Percentiles rank a stretch among this genome's conserved stretches.
Conservation (phyloP, 2,329 filamentous ascomycete genomes). For the Chaetomium sp. region DNA sequence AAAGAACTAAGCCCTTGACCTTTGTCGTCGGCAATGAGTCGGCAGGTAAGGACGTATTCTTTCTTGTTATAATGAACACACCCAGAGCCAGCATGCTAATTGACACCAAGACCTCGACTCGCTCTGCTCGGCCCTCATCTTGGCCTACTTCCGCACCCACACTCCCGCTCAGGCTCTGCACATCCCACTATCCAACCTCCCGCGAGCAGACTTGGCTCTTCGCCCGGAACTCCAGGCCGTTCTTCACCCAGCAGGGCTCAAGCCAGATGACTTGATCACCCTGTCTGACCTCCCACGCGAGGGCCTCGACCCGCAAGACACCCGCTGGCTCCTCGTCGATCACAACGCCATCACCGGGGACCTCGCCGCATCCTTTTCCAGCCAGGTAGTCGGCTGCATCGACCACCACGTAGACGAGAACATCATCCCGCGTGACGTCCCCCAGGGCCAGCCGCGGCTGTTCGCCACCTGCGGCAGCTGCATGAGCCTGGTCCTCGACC, state of each 20-base stretch:
- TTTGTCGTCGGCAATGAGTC: conserved; percentile 71
- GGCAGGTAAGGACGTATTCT: conserved; percentile 49
- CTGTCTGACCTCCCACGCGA: conserved; percentile 51
- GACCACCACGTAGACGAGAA: conserved; percentile 80
- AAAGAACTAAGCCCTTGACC: conserved; percentile 53
- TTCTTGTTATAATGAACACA: not conserved
- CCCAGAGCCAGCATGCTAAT: not conserved
- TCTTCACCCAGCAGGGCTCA: conserved; percentile 61
- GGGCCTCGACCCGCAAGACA: conserved; percentile 55
- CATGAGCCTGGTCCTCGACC: conserved; percentile 67
- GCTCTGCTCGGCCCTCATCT: conserved; percentile 71
- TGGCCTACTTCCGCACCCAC: conserved; percentile 72
- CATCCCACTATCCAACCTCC: conserved; percentile 74
- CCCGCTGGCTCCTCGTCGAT: conserved; percentile 75
- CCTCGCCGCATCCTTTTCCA: conserved; percentile 51
- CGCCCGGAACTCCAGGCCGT: conserved; percentile 72
- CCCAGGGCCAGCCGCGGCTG: conserved; percentile 54
- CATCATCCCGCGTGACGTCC: conserved; percentile 49
- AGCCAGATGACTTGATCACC: conserved; percentile 64
- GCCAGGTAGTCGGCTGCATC: conserved; percentile 64
- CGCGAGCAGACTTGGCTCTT: conserved; percentile 66
- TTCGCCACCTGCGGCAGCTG: conserved; percentile 73
- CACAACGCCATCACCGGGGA: conserved; percentile 72
- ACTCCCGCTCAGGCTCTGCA: conserved; percentile 57
- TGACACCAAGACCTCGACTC: conserved; percentile 71